Evolutionary conservation across 2,329 filamentous ascomycete genomes (phyloP).

Genomic region (Fusarium heterosporum): DNA sequence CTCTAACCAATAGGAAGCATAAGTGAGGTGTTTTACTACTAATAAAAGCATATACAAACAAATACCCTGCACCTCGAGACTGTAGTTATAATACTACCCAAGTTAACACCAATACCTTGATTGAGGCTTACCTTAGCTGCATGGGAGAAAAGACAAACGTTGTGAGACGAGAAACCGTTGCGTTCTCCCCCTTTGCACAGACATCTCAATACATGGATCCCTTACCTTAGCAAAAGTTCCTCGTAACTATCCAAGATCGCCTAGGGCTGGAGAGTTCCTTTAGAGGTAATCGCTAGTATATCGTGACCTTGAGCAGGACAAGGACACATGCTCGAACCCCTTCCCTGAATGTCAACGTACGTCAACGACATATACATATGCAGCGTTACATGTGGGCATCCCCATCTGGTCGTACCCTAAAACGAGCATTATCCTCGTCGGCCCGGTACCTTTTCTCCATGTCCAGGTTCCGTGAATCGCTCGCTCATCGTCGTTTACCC

Average conservation of each 20-base stretch:
- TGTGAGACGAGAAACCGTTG: slow-evolving; percentile 26
- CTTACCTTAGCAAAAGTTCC: slow-evolving; percentile 31
- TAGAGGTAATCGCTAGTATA: slow-evolving; percentile 24
- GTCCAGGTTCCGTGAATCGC: slow-evolving; percentile 6
- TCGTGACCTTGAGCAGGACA: slow-evolving; percentile 17
- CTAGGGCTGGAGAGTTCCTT: slow-evolving; percentile 28
- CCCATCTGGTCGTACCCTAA: slow-evolving; percentile 5
- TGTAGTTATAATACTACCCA: no score
- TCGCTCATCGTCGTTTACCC: slow-evolving; percentile 4
- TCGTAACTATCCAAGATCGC: slow-evolving; percentile 12
- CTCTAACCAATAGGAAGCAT: no score
- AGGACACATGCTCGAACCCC: neutral
- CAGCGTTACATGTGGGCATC: slow-evolving; percentile 15
- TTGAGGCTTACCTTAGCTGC: neutral
- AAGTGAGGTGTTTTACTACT: neutral
- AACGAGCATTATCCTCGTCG: slow-evolving; percentile 9
- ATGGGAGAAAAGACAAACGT: slow-evolving; percentile 6
- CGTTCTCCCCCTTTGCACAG: slow-evolving; percentile 15
- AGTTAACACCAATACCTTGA: no score
- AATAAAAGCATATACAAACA: neutral
- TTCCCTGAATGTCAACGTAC: neutral
- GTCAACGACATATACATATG: neutral
- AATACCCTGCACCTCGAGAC: neutral
- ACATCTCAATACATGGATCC: slow-evolving; percentile 30
- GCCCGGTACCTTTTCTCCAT: slow-evolving; percentile 5